Conservation (phyloP, 23 red algal species). For the Gracilaria domingensis region DNA sequence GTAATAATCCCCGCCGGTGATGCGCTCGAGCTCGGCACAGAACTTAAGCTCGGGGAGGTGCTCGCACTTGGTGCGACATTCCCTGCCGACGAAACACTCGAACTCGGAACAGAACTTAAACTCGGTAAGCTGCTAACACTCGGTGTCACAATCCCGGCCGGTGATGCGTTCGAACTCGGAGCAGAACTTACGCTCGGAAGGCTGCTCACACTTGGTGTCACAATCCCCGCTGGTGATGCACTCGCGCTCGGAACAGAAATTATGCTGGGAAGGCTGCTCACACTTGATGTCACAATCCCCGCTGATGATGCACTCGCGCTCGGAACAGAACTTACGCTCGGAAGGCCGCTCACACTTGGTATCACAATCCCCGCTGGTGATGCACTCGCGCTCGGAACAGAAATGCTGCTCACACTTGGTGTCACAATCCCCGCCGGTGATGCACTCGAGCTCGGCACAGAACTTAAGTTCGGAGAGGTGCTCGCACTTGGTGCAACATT, state of each 20-base stretch:
- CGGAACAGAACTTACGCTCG: not conserved
- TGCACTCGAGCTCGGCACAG: not conserved
- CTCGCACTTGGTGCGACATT: not conserved
- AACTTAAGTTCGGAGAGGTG: not conserved
- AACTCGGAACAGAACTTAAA: not conserved
- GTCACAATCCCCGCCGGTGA: not conserved
- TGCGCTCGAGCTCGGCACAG: not conserved
- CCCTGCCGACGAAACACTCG: not conserved
- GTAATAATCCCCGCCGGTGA: not conserved
- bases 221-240: not conserved
- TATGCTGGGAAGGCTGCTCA: not conserved
- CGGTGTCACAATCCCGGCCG: not conserved
- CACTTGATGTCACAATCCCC: not conserved
- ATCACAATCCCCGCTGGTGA: not conserved
- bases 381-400: not conserved
- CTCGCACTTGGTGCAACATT: not conserved
- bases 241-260: not conserved
- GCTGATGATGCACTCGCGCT: not conserved
- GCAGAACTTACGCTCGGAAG: not conserved
- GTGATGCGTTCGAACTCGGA: not conserved
- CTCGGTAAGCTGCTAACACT: not conserved
- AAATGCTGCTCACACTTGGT: not conserved
- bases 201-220: not conserved
- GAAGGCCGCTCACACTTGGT: not conserved
- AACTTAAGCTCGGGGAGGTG: not conserved